Percentiles rank a stretch among this genome's conserved stretches.
These are phyloP conservation scores for Hymenoscyphus scutula DNA, from an alignment of 2,329 filamentous ascomycete species.

Conservation along the genomic window DNA sequence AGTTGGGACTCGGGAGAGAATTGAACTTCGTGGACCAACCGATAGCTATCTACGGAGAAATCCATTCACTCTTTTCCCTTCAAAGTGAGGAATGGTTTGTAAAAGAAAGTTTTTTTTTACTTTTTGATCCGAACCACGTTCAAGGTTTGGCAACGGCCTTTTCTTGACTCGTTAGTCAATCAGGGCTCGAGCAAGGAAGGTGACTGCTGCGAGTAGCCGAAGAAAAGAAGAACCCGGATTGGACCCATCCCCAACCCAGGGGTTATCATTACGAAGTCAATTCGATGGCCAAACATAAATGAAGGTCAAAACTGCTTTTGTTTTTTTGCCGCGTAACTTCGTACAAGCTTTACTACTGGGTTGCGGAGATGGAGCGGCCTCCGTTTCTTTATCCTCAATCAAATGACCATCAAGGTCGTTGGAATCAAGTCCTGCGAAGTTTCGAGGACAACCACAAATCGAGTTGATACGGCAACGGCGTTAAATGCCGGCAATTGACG, in stretches of 20 bases:
- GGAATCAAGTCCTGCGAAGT: not conserved
- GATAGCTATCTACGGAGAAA: not conserved
- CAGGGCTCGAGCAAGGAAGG: not conserved
- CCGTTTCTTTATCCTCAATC: not conserved
- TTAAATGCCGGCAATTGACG: not conserved
- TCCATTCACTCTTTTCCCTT: not conserved
- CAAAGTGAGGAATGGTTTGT: not conserved
- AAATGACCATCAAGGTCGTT: not conserved
- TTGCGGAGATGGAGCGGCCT: not conserved
- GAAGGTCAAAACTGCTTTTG: not conserved
- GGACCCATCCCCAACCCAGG: slow-evolving; percentile 1
- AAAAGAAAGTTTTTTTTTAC: not conserved
- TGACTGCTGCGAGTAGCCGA: not conserved
- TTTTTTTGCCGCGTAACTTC: not conserved
- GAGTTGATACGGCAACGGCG: slow-evolving; percentile 1
- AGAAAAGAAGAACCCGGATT: not conserved
- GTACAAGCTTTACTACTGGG: too few species aligned
- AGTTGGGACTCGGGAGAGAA: not conserved
- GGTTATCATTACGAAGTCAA: not conserved
- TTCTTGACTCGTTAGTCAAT: not conserved
- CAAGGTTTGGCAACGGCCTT: not conserved
- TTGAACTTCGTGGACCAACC: not conserved
- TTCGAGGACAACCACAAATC: not conserved
- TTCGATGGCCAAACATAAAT: not conserved
- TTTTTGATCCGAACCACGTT: not conserved